Base-by-base conservation (phyloP, 1,284 basidiomycete species). In the Ustanciosporium gigantosporum region DNA sequence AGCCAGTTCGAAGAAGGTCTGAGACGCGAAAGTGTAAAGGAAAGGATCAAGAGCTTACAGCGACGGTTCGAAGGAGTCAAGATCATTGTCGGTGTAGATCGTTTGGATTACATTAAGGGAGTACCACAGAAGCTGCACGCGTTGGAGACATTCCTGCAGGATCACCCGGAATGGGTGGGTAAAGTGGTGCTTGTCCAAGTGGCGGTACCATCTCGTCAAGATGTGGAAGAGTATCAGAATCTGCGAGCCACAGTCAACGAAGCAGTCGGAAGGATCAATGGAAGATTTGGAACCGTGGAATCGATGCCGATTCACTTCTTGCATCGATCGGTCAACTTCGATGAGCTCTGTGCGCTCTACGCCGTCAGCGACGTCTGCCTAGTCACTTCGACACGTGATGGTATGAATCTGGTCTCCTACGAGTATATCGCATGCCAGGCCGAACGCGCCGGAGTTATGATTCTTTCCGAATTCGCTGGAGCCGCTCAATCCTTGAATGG, bases 351-450 rank as follows among this genome's bases (percentile, higher is more conserved):
- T 56, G 95, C 94, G 19, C 84, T 98, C 52, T 98, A 98, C 74
- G 92, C 94, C 4, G 84, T 96, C 73, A 91, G 89, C 76, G 95
- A 98, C 74, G 95, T 93, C 16, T 97, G 94, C 77, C 82, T 99
- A 36, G 91, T 99, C 46, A 91, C 91, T 14, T 89, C 87, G 74
- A 98, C 95, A 7, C 82, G 94, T 36, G 94, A 98, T 74, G 94
- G 94, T 35, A 99, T 99, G 95, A 99, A 99, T 80, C 82, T 99
- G 75, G 93, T 97, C n/a, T 95, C 93, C 9, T 98, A 98, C 81
- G 95, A 98, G 79, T 98, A 98, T 79, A 89, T 97, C 71, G 92
- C 94, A 0, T 93, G 91, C 71, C 95, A 98, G 77, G 86, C 90
- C 70, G 86, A 88, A 44, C 84, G 88, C 15, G 90, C 96, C 71